These are phyloP conservation scores for Pythium inflatum DNA, from an alignment of 352 stramenopile species.

Conservation along the genomic window DNA sequence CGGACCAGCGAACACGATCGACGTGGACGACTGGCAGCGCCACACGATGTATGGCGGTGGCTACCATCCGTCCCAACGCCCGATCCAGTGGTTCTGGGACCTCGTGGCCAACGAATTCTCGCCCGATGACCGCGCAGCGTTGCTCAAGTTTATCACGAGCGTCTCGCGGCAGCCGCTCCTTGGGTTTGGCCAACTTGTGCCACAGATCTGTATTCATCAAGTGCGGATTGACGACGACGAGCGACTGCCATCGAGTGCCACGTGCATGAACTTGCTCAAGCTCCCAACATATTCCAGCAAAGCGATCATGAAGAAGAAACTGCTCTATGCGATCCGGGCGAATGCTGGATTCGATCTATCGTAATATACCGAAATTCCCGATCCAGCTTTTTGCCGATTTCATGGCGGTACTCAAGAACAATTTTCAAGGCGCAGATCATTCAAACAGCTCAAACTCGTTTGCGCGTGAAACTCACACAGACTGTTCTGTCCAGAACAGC, in stretches of 20 bases:
- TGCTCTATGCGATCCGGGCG: slow-evolving; percentile 95
- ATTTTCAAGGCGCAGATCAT: too few relatives aligned
- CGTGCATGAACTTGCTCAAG: slow-evolving; percentile 98
- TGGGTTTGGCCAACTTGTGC: slow-evolving; percentile 93
- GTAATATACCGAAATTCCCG: slow-evolving; percentile 41
- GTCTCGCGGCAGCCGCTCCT: slow-evolving; percentile 92
- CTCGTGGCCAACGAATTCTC: slow-evolving; percentile 76
- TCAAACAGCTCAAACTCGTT: too few relatives aligned
- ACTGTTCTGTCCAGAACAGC: not conserved
- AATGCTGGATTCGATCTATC: slow-evolving; percentile 98
- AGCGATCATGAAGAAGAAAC: slow-evolving; percentile 93
- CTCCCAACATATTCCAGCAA: slow-evolving; percentile 96
- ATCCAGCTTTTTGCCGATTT: too few relatives aligned
- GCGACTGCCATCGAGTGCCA: slow-evolving; percentile 82
- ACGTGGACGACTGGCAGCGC: slow-evolving; percentile 94
- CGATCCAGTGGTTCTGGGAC: slow-evolving; percentile 84
- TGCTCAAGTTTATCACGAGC: slow-evolving; percentile 97
- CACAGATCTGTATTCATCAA: slow-evolving; percentile 95
- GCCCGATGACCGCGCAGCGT: slow-evolving; percentile 80
- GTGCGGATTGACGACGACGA: slow-evolving; percentile 76
- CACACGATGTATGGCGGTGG: slow-evolving; percentile 95
- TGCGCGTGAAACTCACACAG: too few relatives aligned
- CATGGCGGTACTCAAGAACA: too few relatives aligned
- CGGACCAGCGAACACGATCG: slow-evolving; percentile 91
- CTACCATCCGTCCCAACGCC: slow-evolving; percentile 87